A percentile compares a stretch with the other conserved stretches of the same genome.
These are phyloP conservation scores for Cotoneaster glaucophyllus DNA, from an alignment of 306 rosid genomes.

Conservation along the genomic window DNA sequence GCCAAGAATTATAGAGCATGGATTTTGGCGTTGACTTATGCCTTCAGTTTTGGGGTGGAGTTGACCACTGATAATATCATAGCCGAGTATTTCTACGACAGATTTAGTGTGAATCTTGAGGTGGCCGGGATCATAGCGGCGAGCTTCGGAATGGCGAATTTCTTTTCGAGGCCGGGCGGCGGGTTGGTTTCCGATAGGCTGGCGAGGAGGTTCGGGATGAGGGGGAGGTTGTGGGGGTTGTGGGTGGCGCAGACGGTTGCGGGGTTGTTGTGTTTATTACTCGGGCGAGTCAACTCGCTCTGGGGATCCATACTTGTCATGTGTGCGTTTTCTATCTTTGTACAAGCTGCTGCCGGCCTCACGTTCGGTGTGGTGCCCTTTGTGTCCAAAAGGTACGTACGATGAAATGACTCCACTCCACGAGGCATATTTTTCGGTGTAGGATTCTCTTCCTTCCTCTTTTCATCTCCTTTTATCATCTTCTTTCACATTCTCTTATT, in stretches of 20 bases:
- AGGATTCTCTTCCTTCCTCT: too few relatives aligned
- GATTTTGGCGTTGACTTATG: conserved; percentile 39
- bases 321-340: conserved; percentile 42
- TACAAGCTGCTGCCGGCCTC: conserved; percentile 54
- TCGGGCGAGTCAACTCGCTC: conserved; percentile 36
- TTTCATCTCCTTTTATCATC: too few relatives aligned
- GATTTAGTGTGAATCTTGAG: conserved; percentile 38
- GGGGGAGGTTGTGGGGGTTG: conserved; percentile 54
- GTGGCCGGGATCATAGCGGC: conserved; percentile 49
- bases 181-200: conserved; percentile 42
- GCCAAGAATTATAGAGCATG: conserved; percentile 50
- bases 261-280: conserved; percentile 39
- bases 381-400: conserved; percentile 39
- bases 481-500: too few relatives aligned
- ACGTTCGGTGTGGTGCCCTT: conserved; percentile 55
- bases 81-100: conserved; percentile 48
- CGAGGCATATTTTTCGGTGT: too few relatives aligned
- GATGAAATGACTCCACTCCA: background rate
- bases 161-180: conserved; percentile 48
- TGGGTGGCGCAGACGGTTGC: conserved; percentile 45
- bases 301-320: conserved; percentile 43
- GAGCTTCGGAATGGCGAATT: conserved; percentile 50
- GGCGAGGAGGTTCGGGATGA: conserved; percentile 47
- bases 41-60: conserved; percentile 46
- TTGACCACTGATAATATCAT: conserved; percentile 46